These are phyloP conservation scores for Mycena citricolor DNA, from an alignment of 1,284 basidiomycete species.

Conservation along the genomic window DNA sequence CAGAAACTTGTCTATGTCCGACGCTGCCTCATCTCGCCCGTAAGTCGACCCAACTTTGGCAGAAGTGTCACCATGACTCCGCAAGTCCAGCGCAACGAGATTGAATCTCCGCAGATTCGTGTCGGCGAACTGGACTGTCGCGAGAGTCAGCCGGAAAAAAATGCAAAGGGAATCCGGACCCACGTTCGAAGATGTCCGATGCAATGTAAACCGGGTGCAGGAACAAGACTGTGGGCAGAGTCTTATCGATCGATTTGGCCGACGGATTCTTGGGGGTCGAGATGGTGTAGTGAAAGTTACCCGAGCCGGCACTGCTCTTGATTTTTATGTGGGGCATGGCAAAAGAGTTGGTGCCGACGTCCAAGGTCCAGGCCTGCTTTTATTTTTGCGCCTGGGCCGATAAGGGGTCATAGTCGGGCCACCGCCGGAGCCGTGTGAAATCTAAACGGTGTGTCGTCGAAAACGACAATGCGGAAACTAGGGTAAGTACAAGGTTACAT, in stretches of 20 bases:
- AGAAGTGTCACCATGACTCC: slow-evolving; percentile 33
- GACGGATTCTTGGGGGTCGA: slow-evolving; percentile 35
- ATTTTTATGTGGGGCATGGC: slow-evolving; percentile 36
- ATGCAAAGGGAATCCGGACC: slow-evolving; percentile 10
- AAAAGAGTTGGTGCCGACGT: too few relatives aligned
- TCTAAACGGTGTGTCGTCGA: too few relatives aligned
- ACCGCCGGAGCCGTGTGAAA: too few relatives aligned
- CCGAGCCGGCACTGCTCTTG: slow-evolving; percentile 30
- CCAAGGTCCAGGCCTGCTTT: too few relatives aligned
- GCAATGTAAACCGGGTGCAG: slow-evolving; percentile 36
- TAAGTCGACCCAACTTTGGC: slow-evolving; percentile 29
- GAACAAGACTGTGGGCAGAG: slow-evolving; percentile 38
- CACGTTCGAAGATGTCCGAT: slow-evolving; percentile 37
- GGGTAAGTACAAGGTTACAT: too few relatives aligned
- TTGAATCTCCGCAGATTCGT: slow-evolving; percentile 36
- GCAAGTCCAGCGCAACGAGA: slow-evolving; percentile 35
- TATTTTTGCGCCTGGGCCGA: too few relatives aligned
- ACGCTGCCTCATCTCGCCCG: slow-evolving; percentile 32
- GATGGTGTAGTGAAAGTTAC: slow-evolving; percentile 37
- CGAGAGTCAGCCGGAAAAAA: neutral
- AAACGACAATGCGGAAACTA: too few relatives aligned
- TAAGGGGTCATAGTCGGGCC: too few relatives aligned
- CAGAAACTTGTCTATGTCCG: slow-evolving; percentile 34
- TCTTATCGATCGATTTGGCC: slow-evolving; percentile 31
- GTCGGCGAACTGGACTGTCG: slow-evolving; percentile 36